A percentile compares a stretch with the other conserved stretches of the same genome.
phyloP scores from a whole-genome alignment of 768 basidiomycete genomes.

The Amanita subjunquillea region DNA sequence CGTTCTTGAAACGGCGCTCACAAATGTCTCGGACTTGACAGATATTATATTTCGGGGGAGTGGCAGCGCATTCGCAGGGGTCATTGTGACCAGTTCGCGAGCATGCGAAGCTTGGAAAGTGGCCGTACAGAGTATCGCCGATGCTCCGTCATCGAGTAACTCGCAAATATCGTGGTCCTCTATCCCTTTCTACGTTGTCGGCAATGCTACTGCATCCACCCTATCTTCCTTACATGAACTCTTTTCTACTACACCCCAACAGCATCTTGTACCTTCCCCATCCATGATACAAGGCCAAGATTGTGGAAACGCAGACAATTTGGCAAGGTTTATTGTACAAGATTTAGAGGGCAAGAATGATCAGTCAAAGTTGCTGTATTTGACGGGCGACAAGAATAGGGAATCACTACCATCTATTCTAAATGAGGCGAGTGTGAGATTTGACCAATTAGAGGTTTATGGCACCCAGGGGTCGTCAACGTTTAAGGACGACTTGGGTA shows the following conservation, averaged over 20 bases:
- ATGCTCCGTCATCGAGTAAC: neutral
- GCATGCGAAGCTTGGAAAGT: slow-evolving; percentile 63
- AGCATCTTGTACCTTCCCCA: slow-evolving; percentile 16
- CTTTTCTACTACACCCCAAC: slow-evolving; percentile 6
- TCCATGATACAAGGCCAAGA: slow-evolving; percentile 30
- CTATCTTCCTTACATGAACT: slow-evolving; percentile 25
- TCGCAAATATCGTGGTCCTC: slow-evolving; percentile 29
- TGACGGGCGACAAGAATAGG: slow-evolving; percentile 82
- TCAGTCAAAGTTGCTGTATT: slow-evolving; percentile 44
- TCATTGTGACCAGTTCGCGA: slow-evolving; percentile 72
- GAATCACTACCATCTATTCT: slow-evolving; percentile 54
- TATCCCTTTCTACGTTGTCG: slow-evolving; percentile 74
- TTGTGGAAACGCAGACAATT: slow-evolving; percentile 58
- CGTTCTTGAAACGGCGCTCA: slow-evolving; percentile 57
- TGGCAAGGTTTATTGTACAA: slow-evolving; percentile 53
- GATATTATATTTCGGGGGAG: slow-evolving; percentile 31
- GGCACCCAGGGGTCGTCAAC: slow-evolving; percentile 46
- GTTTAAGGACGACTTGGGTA: slow-evolving; percentile 36
- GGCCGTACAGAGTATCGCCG: slow-evolving; percentile 23
- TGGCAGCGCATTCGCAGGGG: slow-evolving; percentile 26
- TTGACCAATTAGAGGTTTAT: slow-evolving; percentile 58
- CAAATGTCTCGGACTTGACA: slow-evolving; percentile 36
- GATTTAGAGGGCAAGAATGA: slow-evolving; percentile 13
- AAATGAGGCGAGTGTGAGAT: slow-evolving; percentile 26
- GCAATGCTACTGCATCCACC: slow-evolving; percentile 46